These are phyloP conservation scores for Lineolata rhizophorae DNA, from an alignment of 495 filamentous ascomycete genomes.

Conservation along the genomic window DNA sequence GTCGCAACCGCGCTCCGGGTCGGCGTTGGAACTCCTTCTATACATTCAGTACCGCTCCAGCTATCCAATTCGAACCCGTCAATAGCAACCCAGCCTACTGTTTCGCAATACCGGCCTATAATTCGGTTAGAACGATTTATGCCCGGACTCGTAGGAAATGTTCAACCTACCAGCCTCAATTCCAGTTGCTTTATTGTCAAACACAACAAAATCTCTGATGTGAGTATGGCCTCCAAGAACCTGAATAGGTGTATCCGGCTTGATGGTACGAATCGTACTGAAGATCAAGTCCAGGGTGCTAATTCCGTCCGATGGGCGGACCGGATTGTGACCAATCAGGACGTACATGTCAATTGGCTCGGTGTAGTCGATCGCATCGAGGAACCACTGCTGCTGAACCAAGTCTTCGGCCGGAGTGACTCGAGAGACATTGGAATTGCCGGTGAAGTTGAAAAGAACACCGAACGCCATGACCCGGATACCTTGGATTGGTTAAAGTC, in stretches of 20 bases:
- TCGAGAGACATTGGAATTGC: conserved; percentile 15
- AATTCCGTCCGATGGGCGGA: conserved; percentile 5
- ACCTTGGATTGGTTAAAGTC: no score
- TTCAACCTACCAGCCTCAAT: conserved; percentile 15
- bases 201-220: conserved; percentile 19
- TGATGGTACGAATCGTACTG: conserved; percentile 14
- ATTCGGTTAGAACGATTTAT: neutral
- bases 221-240: conserved; percentile 23
- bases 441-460: conserved; percentile 18
- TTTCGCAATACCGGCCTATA: conserved; percentile 22
- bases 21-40: conserved; percentile 23
- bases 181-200: conserved; percentile 16
- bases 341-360: conserved; percentile 20
- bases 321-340: conserved; percentile 20
- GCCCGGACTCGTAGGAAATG: neutral
- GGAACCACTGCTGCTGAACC: conserved; percentile 19
- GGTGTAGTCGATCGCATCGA: conserved; percentile 15
- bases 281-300: conserved; percentile 16
- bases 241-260: conserved; percentile 18
- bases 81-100: conserved; percentile 22
- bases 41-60: conserved; percentile 15
- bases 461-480: conserved; percentile 22
- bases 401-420: conserved; percentile 14
- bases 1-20: conserved; percentile 19
- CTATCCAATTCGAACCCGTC: conserved; percentile 19